These are phyloP conservation scores for Gryganskiella cystojenkinii DNA, from an alignment of 192 early-diverging fungal genomes.

Conservation along the genomic window DNA sequence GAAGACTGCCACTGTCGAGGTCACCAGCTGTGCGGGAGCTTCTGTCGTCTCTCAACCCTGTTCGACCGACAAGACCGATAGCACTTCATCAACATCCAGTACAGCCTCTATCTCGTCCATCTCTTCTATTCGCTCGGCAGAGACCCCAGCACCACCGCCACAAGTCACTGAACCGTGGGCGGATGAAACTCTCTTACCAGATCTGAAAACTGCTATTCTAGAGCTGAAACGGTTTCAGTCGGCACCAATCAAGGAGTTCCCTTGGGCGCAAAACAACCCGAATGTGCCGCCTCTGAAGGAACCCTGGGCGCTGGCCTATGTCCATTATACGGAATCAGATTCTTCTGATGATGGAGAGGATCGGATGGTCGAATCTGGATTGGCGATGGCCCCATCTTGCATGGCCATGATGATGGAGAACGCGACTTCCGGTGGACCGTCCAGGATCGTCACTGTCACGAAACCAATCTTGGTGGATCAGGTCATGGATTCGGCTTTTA, in stretches of 20 bases:
- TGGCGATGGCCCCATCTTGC: constrained; percentile 33
- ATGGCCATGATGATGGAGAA: constrained; percentile 53
- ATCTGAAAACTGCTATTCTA: constrained; percentile 24
- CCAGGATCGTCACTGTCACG: constrained; percentile 43
- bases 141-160: background rate
- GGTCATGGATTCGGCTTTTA: constrained; percentile 45
- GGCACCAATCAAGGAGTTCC: constrained; percentile 38
- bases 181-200: constrained; percentile 24
- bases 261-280: constrained; percentile 17
- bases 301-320: constrained; percentile 45
- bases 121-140: constrained; percentile 2
- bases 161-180: constrained; percentile 18
- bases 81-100: background rate
- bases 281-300: constrained; percentile 26
- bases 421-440: background rate
- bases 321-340: constrained; percentile 17
- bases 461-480: constrained; percentile 47
- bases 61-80: background rate
- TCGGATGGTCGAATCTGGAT: constrained; percentile 11
- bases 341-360: background rate
- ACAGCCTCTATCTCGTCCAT: background rate
- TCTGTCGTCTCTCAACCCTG: constrained; percentile 7
- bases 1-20: constrained; percentile 26
- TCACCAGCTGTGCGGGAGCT: constrained; percentile 26
- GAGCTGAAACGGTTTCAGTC: constrained; percentile 36